Percentiles rank a stretch among this genome's conserved stretches.
Evolutionary conservation across 306 rosid species (phyloP).

Genomic region (Malus asiatica): DNA sequence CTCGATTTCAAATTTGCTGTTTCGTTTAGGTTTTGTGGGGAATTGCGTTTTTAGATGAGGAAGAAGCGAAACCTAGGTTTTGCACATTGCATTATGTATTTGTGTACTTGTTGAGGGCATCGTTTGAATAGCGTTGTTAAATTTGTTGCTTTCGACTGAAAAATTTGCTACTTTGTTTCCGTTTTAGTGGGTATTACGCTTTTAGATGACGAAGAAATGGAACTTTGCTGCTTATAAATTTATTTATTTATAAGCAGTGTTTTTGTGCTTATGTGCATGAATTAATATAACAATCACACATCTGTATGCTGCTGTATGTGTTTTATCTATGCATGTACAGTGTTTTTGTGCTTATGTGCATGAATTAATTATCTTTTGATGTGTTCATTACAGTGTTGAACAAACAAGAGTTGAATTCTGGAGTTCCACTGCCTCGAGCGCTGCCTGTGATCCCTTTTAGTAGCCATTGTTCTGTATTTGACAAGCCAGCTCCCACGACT

Average conservation of each 20-base stretch:
- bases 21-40: not conserved
- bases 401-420: slow-evolving; percentile 37
- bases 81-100: not conserved
- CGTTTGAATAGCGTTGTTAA: not conserved
- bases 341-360: not conserved
- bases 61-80: not conserved
- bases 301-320: not conserved
- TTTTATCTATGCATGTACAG: not conserved
- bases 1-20: too few relatives aligned
- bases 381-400: slow-evolving; percentile 38
- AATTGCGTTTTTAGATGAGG: not conserved
- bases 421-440: slow-evolving; percentile 28
- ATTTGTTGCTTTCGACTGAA: not conserved
- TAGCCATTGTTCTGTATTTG: slow-evolving; percentile 23
- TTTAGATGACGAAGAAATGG: not conserved
- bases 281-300: not conserved
- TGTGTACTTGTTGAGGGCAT: not conserved
- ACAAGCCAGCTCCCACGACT: slow-evolving; percentile 28
- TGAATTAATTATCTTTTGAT: not conserved
- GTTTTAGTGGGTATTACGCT: not conserved
- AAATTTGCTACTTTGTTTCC: not conserved
- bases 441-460: slow-evolving; percentile 33
- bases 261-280: too few relatives aligned
- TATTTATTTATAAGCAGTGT: too few relatives aligned
- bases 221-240: not conserved